Conservation (phyloP, 1,139 yeast species). For the Geotrichum carabidarum region DNA sequence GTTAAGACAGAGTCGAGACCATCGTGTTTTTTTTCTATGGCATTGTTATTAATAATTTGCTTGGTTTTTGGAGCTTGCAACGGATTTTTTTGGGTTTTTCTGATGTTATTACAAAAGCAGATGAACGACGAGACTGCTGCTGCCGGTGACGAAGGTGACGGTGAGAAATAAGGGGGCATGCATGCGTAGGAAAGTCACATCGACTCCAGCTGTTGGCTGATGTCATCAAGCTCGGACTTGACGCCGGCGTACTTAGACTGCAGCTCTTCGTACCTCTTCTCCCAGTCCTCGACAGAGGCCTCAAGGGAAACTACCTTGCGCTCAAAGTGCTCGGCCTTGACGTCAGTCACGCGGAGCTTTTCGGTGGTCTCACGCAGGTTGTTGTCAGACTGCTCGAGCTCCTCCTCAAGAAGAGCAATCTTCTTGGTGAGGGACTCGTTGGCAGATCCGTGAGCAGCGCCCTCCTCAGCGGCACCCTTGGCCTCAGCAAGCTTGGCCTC, state of each 20-base stretch:
- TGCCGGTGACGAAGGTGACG: not conserved
- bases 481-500: conserved; percentile 74
- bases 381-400: conserved; percentile 86
- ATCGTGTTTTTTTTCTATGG: not conserved
- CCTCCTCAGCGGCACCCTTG: conserved; percentile 89
- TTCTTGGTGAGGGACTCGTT: conserved; percentile 90
- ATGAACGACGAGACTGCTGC: conserved; percentile 3
- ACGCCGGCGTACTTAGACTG: conserved; percentile 74
- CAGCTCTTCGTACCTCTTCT: conserved; percentile 86
- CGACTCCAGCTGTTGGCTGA: conserved; percentile 87
- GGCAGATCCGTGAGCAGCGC: conserved; percentile 80
- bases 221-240: conserved; percentile 88
- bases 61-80: not conserved
- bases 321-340: conserved; percentile 95
- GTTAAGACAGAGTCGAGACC: not conserved
- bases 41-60: not conserved
- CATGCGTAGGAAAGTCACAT: conserved; percentile 39
- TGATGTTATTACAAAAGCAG: conserved; percentile 5
- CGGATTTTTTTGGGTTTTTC: not conserved
- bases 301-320: conserved; percentile 91
- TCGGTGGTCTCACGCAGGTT: conserved; percentile 90
- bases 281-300: conserved; percentile 87
- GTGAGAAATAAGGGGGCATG: not conserved
- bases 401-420: conserved; percentile 88
- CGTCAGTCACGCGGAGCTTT: conserved; percentile 90